Evolutionary conservation across 148 eudicot genomes (phyloP).

Genomic region (Amaranthus cruentus): DNA sequence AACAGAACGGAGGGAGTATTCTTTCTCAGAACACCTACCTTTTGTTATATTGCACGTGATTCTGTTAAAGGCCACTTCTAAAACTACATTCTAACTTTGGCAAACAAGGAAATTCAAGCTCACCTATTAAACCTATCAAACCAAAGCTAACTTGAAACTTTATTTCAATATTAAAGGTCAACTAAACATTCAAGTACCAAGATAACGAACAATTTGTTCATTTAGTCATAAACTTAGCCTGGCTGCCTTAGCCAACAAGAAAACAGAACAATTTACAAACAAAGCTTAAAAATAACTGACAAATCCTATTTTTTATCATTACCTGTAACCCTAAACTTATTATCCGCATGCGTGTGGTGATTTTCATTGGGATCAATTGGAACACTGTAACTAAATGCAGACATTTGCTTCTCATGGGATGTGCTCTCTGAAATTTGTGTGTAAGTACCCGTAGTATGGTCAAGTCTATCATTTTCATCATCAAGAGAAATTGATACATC

Average conservation of each 20-base stretch:
- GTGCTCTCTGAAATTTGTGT: slow-evolving; percentile 25
- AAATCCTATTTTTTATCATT: slow-evolving; percentile 3
- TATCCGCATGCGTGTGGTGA: slow-evolving; percentile 31
- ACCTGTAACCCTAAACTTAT: slow-evolving; percentile 43
- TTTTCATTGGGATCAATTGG: slow-evolving; percentile 31
- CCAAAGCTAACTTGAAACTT: neutral
- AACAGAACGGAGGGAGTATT: too few species aligned
- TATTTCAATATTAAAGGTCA: neutral
- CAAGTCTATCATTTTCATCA: slow-evolving; percentile 44
- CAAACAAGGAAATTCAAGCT: neutral
- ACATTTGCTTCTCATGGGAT: slow-evolving; percentile 38
- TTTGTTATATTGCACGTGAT: too few species aligned
- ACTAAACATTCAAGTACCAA: neutral
- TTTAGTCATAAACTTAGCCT: neutral
- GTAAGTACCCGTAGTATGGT: slow-evolving; percentile 32
- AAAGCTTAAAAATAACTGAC: neutral
- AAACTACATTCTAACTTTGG: neutral
- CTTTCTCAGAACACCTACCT: too few species aligned
- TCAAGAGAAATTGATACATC: slow-evolving; percentile 47
- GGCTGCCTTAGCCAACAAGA: neutral
- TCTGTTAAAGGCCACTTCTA: too few species aligned
- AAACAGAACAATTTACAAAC: neutral
- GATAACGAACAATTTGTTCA: neutral
- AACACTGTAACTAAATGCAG: slow-evolving; percentile 30
- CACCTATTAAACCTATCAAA: neutral